Evolutionary conservation across 768 basidiomycete genomes (phyloP).

Genomic region (Collybia sp.): DNA sequence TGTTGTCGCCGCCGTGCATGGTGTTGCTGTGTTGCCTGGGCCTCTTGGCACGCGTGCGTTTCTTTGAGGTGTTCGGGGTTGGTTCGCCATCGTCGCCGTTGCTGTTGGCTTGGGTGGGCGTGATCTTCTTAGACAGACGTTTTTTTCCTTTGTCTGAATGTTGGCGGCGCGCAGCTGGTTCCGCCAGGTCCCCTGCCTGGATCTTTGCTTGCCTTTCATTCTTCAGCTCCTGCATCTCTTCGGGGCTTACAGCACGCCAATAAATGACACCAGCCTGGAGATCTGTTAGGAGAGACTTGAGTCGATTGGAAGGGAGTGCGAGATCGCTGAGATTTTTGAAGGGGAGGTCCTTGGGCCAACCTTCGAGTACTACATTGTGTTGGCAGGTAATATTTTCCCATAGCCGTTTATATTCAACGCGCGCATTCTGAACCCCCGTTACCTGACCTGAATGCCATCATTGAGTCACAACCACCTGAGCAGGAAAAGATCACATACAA

Average conservation of each 20-base stretch:
- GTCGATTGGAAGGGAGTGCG: background rate
- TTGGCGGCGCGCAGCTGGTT: constrained; percentile 2
- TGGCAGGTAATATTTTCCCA: constrained; percentile 8
- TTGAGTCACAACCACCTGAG: no score
- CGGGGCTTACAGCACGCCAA: background rate
- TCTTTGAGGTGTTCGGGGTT: no score
- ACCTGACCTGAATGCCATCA: constrained; percentile 1
- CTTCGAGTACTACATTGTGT: constrained; percentile 7
- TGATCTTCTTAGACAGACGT: background rate
- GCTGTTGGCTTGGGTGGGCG: background rate
- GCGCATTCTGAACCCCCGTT: background rate
- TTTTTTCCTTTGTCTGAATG: constrained; percentile 8
- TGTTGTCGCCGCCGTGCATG: no score
- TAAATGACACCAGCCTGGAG: constrained; percentile 3
- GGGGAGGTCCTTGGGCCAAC: constrained; percentile 8
- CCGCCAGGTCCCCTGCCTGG: background rate
- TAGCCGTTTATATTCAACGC: constrained; percentile 10
- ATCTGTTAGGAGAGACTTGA: constrained; percentile 1
- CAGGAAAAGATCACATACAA: background rate
- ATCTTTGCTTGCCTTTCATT: background rate
- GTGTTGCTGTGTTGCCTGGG: no score
- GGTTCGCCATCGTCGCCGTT: background rate
- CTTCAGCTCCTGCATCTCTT: constrained; percentile 1
- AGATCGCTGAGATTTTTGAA: constrained; percentile 9
- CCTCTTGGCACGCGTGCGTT: no score